phyloP scores from a whole-genome alignment of 306 rosid genomes.

The Quercus cerris region DNA sequence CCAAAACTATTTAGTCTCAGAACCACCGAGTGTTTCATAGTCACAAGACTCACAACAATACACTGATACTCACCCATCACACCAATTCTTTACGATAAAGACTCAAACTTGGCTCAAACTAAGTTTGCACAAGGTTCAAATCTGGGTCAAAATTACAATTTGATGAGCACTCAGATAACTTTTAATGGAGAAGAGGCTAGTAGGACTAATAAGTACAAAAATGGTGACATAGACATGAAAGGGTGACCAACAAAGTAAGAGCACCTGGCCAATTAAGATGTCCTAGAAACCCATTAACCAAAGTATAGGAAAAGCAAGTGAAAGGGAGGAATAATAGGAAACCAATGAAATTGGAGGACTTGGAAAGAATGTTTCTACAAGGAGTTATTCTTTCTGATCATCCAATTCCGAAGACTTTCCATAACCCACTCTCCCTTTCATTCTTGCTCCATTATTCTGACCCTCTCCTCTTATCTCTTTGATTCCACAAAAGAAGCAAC shows the following conservation, averaged over 20 bases:
- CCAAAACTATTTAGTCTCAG: constrained; percentile 24
- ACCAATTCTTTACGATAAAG: constrained; percentile 18
- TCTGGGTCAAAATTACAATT: constrained; percentile 7
- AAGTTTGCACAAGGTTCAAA: not conserved
- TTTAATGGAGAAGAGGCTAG: not conserved
- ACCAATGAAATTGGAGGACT: too few species aligned
- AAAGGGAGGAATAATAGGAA: too few species aligned
- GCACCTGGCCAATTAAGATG: not conserved
- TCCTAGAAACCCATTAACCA: too few species aligned
- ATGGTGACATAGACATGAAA: not conserved
- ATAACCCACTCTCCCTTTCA: too few species aligned
- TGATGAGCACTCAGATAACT: constrained; percentile 5
- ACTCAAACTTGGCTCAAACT: constrained; percentile 22
- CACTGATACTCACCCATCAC: constrained; percentile 20
- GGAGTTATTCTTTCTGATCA: too few species aligned
- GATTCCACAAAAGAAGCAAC: too few species aligned
- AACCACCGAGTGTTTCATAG: constrained; percentile 33
- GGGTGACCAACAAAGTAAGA: not conserved
- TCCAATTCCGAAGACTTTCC: too few species aligned
- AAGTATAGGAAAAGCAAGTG: too few species aligned
- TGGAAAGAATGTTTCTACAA: too few species aligned
- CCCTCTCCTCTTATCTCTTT: too few species aligned
- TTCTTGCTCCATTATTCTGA: too few species aligned
- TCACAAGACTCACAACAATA: not conserved
- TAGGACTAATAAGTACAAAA: not conserved